Evolutionary conservation across 1,284 basidiomycete species (phyloP).

Genomic region (Meira nashicola): DNA sequence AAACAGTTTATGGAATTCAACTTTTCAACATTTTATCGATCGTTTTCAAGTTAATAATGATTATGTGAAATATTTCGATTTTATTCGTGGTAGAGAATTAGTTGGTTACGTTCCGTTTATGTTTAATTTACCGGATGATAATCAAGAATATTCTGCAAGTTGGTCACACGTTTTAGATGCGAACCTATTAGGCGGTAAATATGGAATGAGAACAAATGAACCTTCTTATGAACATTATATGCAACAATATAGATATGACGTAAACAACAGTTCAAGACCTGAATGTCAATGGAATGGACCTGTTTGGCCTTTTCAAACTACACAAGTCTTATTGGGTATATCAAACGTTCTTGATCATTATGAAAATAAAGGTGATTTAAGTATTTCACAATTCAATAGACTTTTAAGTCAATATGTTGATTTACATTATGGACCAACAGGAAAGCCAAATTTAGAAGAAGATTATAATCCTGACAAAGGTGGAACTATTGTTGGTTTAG

Average conservation of each 20-base stretch:
- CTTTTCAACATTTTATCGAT: conserved; percentile 11
- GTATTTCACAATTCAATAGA: conserved; percentile 6
- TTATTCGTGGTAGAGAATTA: conserved; percentile 12
- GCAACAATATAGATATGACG: conserved; percentile 15
- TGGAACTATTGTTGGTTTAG: conserved; percentile 11
- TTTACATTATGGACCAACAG: conserved; percentile 4
- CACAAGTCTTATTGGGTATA: conserved; percentile 11
- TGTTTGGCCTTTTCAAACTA: conserved; percentile 15
- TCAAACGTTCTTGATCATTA: conserved; percentile 14
- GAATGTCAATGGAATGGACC: conserved; percentile 19
- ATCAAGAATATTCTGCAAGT: neutral
- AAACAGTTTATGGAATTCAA: conserved; percentile 12
- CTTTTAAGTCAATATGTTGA: conserved; percentile 10
- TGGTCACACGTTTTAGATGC: conserved; percentile 10
- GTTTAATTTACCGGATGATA: conserved; percentile 13
- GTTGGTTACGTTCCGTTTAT: conserved; percentile 12
- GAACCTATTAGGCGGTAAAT: neutral
- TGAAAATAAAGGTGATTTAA: neutral
- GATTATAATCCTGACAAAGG: conserved; percentile 14
- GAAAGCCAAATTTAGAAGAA: conserved; percentile 9
- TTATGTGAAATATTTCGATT: conserved; percentile 14
- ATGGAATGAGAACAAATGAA: conserved; percentile 9
- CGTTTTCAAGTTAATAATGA: conserved; percentile 11
- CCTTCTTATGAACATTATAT: conserved; percentile 15
- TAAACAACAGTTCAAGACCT: neutral